Evolutionary conservation across 441 rosid species (phyloP).

Genomic region (Gossypium gossypioides): DNA sequence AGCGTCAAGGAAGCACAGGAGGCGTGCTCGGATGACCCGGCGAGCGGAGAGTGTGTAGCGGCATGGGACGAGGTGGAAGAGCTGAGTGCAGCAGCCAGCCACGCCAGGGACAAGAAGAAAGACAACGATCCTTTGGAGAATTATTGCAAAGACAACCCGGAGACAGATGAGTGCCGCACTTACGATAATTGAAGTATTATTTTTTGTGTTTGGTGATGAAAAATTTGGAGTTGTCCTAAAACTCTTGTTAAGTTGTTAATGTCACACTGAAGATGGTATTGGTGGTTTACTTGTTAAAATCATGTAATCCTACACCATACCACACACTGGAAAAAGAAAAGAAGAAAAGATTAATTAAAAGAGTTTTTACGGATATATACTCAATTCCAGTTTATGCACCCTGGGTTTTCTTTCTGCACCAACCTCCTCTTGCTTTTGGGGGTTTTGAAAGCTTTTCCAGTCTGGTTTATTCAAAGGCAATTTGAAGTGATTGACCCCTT

Average conservation of each 20-base stretch:
- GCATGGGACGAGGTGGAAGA: slow-evolving; percentile 2
- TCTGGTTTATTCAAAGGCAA: no score
- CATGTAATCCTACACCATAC: neutral
- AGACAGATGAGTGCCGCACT: slow-evolving; percentile 3
- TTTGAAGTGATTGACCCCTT: no score
- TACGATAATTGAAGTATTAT: neutral
- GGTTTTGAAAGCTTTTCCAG: no score
- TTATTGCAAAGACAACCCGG: neutral
- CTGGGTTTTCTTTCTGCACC: no score
- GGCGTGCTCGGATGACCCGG: neutral
- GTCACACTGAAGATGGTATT: neutral
- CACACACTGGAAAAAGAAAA: neutral
- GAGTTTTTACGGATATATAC: neutral
- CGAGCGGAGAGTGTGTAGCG: neutral
- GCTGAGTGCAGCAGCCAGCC: neutral
- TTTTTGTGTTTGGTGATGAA: neutral
- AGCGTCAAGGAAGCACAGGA: neutral
- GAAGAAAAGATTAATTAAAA: neutral
- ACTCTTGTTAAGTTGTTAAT: neutral
- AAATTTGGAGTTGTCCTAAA: neutral
- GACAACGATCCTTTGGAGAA: neutral
- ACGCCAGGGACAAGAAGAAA: neutral
- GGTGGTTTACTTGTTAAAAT: neutral
- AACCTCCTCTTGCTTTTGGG: no score
- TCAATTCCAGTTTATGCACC: no score